phyloP scores from a whole-genome alignment of 73 alveolate genomes.

The Tetrahymena thermophila region DNA sequence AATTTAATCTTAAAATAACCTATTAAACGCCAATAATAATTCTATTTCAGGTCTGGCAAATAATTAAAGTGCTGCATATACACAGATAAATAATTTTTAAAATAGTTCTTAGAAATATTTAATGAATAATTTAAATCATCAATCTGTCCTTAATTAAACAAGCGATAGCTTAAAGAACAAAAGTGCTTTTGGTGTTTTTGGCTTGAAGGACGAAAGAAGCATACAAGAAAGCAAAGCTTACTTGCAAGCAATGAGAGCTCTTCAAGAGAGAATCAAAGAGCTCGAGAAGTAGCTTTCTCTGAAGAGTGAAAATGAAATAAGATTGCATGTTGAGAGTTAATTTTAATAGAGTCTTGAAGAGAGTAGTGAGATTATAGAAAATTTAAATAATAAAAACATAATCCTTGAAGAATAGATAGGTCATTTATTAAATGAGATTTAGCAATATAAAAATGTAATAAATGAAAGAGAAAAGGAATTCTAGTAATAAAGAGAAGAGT shows the following conservation, averaged over 20 bases:
- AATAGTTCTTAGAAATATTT: background rate
- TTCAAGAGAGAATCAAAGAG: background rate
- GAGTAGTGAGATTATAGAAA: background rate
- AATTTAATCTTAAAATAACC: background rate
- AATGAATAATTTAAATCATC: background rate
- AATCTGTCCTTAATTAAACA: background rate
- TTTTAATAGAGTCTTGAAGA: background rate
- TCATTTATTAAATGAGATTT: background rate
- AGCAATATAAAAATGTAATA: background rate
- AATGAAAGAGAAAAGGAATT: background rate
- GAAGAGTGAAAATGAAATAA: background rate
- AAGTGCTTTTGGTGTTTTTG: background rate
- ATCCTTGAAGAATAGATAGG: background rate
- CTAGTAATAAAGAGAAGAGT: background rate
- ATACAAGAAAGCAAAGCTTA: background rate
- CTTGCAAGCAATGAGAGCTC: background rate
- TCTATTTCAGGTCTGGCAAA: background rate
- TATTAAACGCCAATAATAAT: background rate
- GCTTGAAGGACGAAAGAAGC: background rate
- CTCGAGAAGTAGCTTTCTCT: background rate
- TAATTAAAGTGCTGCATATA: background rate
- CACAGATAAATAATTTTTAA: background rate
- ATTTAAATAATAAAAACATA: background rate
- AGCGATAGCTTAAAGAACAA: background rate
- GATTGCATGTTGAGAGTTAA: background rate